Evolutionary conservation across 202 grass and related monocot genomes (phyloP).

Genomic region (Zizania palustris): DNA sequence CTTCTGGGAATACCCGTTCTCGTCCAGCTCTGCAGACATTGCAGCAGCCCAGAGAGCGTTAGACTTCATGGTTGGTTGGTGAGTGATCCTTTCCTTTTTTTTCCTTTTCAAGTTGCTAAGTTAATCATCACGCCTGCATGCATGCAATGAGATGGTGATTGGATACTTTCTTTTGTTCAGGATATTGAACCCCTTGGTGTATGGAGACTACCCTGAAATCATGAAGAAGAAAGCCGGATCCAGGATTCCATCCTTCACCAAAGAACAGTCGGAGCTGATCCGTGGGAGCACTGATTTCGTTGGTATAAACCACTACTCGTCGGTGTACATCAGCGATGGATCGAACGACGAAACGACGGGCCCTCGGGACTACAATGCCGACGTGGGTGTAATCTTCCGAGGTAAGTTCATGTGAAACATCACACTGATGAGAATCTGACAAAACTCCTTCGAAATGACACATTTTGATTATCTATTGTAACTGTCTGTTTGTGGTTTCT

Average conservation of each 20-base stretch:
- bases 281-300: constrained; percentile 64
- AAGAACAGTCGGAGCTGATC: constrained; percentile 59
- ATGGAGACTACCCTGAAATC: too few relatives aligned
- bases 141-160: not conserved
- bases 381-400: too few relatives aligned
- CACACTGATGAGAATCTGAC: not conserved
- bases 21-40: constrained; percentile 38
- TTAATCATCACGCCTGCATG: too few relatives aligned
- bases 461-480: not conserved
- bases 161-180: too few relatives aligned
- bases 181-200: too few relatives aligned
- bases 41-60: constrained; percentile 53
- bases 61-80: constrained; percentile 75
- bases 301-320: constrained; percentile 77
- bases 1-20: constrained; percentile 69
- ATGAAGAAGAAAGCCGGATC: too few relatives aligned
- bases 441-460: too few relatives aligned
- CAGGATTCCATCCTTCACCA: too few relatives aligned
- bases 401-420: too few relatives aligned
- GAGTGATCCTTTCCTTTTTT: constrained; percentile 26
- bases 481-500: not conserved
- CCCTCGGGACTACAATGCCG: constrained; percentile 54
- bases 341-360: not conserved
- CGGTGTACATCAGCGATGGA: constrained; percentile 54
- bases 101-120: not conserved